phyloP scores from a whole-genome alignment of 306 rosid genomes.

The Myrica gale region DNA sequence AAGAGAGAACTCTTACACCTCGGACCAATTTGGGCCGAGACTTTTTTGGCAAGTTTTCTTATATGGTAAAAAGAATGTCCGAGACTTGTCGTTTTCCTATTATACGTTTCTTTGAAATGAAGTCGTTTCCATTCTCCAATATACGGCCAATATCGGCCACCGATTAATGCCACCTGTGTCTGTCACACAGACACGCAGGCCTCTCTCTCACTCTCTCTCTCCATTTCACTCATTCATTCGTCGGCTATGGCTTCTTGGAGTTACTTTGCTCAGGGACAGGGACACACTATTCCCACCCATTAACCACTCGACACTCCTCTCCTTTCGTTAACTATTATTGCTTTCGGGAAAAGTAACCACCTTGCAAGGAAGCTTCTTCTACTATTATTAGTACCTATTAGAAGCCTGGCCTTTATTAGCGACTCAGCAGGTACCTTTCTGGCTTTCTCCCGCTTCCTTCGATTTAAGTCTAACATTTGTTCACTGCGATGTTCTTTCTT shows the following conservation, averaged over 20 bases:
- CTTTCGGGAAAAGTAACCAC: neutral
- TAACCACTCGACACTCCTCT: constrained; percentile 8
- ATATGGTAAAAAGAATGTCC: no score
- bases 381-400: neutral
- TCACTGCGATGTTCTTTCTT: neutral
- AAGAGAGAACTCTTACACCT: no score
- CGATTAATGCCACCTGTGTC: neutral
- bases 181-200: neutral
- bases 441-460: neutral
- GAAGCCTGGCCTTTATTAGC: neutral
- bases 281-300: constrained; percentile 10
- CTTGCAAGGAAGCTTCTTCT: neutral
- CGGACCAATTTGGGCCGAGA: no score
- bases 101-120: neutral
- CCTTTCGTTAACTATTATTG: constrained; percentile 6
- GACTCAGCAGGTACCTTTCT: constrained; percentile 3
- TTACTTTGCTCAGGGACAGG: neutral
- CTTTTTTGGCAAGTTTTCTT: no score
- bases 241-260: neutral
- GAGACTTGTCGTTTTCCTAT: neutral
- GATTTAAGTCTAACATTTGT: neutral
- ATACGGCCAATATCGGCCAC: neutral
- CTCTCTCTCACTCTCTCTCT: constrained; percentile 2
- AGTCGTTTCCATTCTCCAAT: neutral
- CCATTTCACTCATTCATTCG: neutral